A percentile compares a stretch with the other conserved stretches of the same genome.
Conservation (phyloP, 2,329 filamentous ascomycete genomes). For the Ramularia endophylla region DNA sequence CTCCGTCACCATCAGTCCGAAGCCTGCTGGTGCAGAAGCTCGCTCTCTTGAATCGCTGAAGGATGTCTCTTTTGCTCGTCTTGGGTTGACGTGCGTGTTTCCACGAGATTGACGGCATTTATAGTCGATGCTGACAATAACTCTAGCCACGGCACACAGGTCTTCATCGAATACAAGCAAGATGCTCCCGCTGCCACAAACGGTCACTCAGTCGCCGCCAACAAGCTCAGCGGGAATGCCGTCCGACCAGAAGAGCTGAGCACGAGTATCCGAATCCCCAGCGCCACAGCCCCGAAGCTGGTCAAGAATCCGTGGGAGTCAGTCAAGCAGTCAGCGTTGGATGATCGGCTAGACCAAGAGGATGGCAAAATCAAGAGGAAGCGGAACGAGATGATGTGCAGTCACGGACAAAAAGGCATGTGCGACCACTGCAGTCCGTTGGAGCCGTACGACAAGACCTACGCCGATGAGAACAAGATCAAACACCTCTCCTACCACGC, state of each 20-base stretch:
- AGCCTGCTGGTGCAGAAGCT: slow-evolving; percentile 54
- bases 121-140: slow-evolving; percentile 1
- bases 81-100: slow-evolving; percentile 49
- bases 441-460: slow-evolving; percentile 85
- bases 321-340: slow-evolving; percentile 78
- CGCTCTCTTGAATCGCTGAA: slow-evolving; percentile 47
- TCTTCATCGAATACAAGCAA: slow-evolving; percentile 72
- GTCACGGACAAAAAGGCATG: slow-evolving; percentile 95
- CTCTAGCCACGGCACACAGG: slow-evolving; percentile 68
- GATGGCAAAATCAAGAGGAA: slow-evolving; percentile 82
- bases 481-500: slow-evolving; percentile 97
- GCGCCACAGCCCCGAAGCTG: slow-evolving; percentile 49
- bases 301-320: slow-evolving; percentile 92
- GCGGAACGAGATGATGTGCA: slow-evolving; percentile 79
- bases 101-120: background rate
- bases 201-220: slow-evolving; percentile 44
- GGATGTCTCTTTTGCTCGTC: slow-evolving; percentile 51
- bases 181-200: slow-evolving; percentile 50
- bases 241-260: slow-evolving; percentile 63
- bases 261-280: slow-evolving; percentile 53
- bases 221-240: slow-evolving; percentile 71
- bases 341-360: slow-evolving; percentile 77
- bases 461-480: slow-evolving; percentile 93
- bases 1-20: slow-evolving; percentile 55
- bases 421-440: slow-evolving; percentile 98